Base-by-base conservation (phyloP, 768 basidiomycete species). In the Hortiboletus flavorubellus region DNA sequence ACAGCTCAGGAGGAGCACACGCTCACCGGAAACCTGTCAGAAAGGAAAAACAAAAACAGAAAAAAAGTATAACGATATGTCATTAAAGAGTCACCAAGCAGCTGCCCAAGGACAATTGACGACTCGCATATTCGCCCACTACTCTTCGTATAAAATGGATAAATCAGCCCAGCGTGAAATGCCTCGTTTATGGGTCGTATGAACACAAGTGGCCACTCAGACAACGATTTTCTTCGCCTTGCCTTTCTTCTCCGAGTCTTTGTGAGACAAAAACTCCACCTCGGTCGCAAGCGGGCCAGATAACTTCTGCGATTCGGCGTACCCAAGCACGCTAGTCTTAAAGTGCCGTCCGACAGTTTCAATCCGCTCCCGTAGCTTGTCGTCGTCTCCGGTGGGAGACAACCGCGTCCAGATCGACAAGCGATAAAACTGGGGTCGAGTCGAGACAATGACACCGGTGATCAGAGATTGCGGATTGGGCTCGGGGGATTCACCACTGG, bases 371-470 rank as follows among this genome's bases (percentile, higher is more conserved):
- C 85, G 83, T 62, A 96, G 75, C 52, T 82, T 81, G 53, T 82
- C 80, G 21, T 82, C 80, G 2, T 73, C 72, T 10, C 60, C 66
- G 11, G 76, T 65, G 34, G 92, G 89, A 5, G 96, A 90, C 34
- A 85, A 75, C 39, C 96, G 84, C 46, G 97, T 99, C 97, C 97
- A 99, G 78, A 99, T 96, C 60, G 92, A 94, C 64, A 99, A 72
- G 40, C 97, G 89, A 77, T 93, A 99, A 73, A 98, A 98, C 72
- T 89, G 86, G 54, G 92, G 93, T 61, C 97, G 88, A 42, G 91
- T 87, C 5, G 92, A 95, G 44, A 98, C 88, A 64, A 99, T 98
- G 49, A 97, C 94, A 47, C 94, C 94, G 0, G 95, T 98, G 62
- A 89, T 87, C 61, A 92, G 76, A 37, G 86, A 85, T 60, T 79